Evolutionary conservation across 2,329 filamentous ascomycete species (phyloP).

Genomic region (Alternaria burnsii): DNA sequence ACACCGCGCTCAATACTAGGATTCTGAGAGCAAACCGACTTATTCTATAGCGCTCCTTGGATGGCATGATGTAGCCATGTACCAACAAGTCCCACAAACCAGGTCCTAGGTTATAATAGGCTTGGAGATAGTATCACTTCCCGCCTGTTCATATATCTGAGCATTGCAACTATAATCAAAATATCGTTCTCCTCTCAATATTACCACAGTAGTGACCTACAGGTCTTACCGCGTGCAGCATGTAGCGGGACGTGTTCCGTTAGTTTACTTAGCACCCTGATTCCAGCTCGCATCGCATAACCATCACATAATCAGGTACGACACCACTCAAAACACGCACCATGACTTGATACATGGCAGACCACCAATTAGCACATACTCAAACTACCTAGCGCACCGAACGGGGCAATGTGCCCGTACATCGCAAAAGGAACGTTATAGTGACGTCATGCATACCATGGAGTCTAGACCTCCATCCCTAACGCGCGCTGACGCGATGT

Average conservation of each 20-base stretch:
- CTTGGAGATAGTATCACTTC: background rate
- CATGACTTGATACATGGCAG: background rate
- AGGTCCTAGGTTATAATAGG: background rate
- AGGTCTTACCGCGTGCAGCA: background rate
- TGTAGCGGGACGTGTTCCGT: background rate
- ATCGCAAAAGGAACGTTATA: constrained; percentile 16
- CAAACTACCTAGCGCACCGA: background rate
- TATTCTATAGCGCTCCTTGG: background rate
- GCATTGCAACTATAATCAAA: constrained; percentile 2
- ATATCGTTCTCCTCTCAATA: constrained; percentile 10
- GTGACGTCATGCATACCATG: constrained; percentile 21
- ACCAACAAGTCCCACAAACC: background rate
- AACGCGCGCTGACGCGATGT: constrained; percentile 8
- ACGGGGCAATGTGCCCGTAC: constrained; percentile 3
- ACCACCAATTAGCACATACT: background rate
- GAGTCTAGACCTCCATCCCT: constrained; percentile 13
- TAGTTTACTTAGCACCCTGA: constrained; percentile 9
- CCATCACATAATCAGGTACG: constrained; percentile 25
- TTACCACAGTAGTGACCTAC: background rate
- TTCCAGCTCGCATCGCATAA: constrained; percentile 3
- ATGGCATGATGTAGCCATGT: background rate
- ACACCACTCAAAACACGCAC: background rate
- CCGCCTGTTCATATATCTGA: background rate
- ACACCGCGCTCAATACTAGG: background rate
- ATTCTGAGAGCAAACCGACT: background rate